phyloP scores from a whole-genome alignment of 73 alveolate species.

The Diophrys appendiculata region DNA sequence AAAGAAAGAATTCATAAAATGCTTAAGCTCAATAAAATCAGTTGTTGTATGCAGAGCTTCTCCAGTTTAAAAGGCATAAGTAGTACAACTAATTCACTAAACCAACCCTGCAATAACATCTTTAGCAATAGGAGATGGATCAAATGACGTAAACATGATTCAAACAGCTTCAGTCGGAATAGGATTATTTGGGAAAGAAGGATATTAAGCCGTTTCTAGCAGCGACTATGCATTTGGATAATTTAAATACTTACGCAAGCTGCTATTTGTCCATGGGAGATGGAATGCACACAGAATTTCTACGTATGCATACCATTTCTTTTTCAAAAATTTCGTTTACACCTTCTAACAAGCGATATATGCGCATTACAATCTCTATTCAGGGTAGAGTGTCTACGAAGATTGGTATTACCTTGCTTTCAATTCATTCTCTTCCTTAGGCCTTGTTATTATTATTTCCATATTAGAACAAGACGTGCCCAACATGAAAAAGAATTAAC shows the following conservation, averaged over 20 bases:
- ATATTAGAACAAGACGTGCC: conserved; percentile 49
- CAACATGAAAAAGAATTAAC: not conserved
- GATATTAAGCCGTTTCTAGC: conserved; percentile 84
- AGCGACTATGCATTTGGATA: conserved; percentile 82
- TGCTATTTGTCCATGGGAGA: conserved; percentile 88
- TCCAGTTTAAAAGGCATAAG: conserved; percentile 95
- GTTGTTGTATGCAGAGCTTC: conserved; percentile 94
- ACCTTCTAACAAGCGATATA: conserved; percentile 77
- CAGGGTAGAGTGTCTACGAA: conserved; percentile 81
- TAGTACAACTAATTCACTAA: conserved; percentile 83
- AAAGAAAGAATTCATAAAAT: conserved; percentile 67
- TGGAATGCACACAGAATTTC: conserved; percentile 79
- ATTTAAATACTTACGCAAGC: conserved; percentile 72
- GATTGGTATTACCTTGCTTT: conserved; percentile 71
- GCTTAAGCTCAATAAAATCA: conserved; percentile 68
- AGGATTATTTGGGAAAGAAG: conserved; percentile 92
- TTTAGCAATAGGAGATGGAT: conserved; percentile 99
- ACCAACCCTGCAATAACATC: conserved; percentile 62
- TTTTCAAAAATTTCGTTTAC: conserved; percentile 81
- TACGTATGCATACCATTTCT: conserved; percentile 72
- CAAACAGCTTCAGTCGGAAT: conserved; percentile 90
- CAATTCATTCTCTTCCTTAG: conserved; percentile 71
- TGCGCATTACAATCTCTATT: conserved; percentile 76
- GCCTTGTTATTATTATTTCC: conserved; percentile 29
- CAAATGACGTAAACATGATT: conserved; percentile 98